Evolutionary conservation across 1,284 basidiomycete genomes (phyloP).

Genomic region (Sanguinoderma infundibulare): DNA sequence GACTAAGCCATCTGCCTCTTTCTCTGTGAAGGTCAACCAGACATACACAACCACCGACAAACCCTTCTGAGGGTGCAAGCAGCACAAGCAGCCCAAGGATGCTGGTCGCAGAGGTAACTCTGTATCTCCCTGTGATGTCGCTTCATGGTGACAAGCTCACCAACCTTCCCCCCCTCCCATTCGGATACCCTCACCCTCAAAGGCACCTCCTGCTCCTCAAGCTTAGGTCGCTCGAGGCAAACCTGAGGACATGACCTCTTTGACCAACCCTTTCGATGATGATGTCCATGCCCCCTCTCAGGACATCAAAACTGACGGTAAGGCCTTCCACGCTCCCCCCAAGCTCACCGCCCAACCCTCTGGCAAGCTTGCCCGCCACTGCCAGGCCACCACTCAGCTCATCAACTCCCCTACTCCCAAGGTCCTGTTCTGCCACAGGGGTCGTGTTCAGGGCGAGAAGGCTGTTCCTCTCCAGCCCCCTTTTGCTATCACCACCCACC

Average conservation of each 20-base stretch:
- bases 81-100: constrained; percentile 37
- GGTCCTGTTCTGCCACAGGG: constrained; percentile 47
- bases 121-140: constrained; percentile 45
- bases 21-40: constrained; percentile 24
- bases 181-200: constrained; percentile 57
- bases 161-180: constrained; percentile 61
- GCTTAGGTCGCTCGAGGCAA: constrained; percentile 25
- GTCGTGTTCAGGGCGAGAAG: constrained; percentile 21
- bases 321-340: constrained; percentile 41
- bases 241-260: constrained; percentile 41
- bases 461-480: constrained; percentile 10
- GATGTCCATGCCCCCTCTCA: constrained; percentile 29
- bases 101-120: constrained; percentile 50
- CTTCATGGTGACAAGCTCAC: constrained; percentile 48
- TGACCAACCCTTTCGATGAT: constrained; percentile 64
- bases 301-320: constrained; percentile 27
- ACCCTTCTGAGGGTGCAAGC: constrained; percentile 38
- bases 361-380: constrained; percentile 60
- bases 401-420: constrained; percentile 43
- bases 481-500: constrained; percentile 20
- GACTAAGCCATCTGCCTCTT: constrained; percentile 31
- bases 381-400: constrained; percentile 41
- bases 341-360: constrained; percentile 50
- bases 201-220: constrained; percentile 46
- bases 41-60: constrained; percentile 32